Conservation (phyloP, 2,329 filamentous ascomycete species). For the Esteya vermicola region DNA sequence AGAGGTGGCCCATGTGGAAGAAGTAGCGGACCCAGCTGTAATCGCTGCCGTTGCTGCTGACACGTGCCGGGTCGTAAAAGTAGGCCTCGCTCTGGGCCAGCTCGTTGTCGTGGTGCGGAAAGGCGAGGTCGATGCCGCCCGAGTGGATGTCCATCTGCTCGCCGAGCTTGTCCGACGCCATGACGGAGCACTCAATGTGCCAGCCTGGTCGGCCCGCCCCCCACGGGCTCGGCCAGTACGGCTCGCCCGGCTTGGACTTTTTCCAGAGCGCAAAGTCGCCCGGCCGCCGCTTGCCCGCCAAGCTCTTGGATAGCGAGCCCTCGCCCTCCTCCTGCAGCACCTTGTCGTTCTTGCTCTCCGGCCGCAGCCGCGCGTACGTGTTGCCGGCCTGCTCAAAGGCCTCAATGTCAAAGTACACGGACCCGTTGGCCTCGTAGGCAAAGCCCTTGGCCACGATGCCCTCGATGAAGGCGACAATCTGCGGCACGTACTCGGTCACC, state of each 20-base stretch:
- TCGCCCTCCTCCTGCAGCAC: conserved; percentile 53
- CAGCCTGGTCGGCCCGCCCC: conserved; percentile 54
- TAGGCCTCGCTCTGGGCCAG: conserved; percentile 60
- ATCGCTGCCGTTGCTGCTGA: conserved; percentile 13
- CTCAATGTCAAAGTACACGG: conserved; percentile 60
- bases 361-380: conserved; percentile 53
- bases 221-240: conserved; percentile 49
- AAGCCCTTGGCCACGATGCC: conserved; percentile 53
- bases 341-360: conserved; percentile 52
- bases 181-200: conserved; percentile 64
- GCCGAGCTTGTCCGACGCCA: conserved; percentile 54
- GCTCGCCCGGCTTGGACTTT: conserved; percentile 37
- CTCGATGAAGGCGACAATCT: conserved; percentile 48
- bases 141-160: conserved; percentile 57
- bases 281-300: conserved; percentile 44
- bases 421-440: conserved; percentile 48
- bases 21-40: conserved; percentile 57
- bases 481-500: conserved; percentile 53
- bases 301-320: conserved; percentile 44
- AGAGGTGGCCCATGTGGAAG: conserved; percentile 52
- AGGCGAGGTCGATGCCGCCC: conserved; percentile 51
- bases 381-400: conserved; percentile 51
- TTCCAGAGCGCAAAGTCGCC: conserved; percentile 58
- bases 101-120: conserved; percentile 42
- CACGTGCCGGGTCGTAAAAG: conserved; percentile 34